Conservation (phyloP, 2,329 filamentous ascomycete species). For the Hymenoscyphus occultus region DNA sequence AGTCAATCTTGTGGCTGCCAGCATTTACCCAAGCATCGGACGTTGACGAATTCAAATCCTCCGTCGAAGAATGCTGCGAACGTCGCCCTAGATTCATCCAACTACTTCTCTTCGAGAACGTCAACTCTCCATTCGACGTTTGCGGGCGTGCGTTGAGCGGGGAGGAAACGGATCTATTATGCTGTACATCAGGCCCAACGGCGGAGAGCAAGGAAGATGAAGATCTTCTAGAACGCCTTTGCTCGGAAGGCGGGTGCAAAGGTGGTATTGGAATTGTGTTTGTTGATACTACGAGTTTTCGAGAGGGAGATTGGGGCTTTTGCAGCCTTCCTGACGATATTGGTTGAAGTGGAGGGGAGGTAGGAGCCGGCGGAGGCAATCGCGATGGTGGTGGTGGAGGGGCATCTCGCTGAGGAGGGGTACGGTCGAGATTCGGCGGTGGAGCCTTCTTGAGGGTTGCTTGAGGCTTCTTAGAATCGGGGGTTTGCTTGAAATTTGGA, state of each 20-base stretch:
- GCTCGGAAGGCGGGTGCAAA: background rate
- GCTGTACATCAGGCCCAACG: background rate
- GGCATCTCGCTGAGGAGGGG: background rate
- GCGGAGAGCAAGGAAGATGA: background rate
- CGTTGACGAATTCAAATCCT: slow-evolving; percentile 4
- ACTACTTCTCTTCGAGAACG: slow-evolving; percentile 21
- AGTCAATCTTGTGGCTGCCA: slow-evolving; percentile 51
- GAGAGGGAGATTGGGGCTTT: slow-evolving; percentile 14
- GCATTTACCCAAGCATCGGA: slow-evolving; percentile 52
- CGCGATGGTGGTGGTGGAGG: slow-evolving; percentile 3
- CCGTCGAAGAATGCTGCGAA: slow-evolving; percentile 22
- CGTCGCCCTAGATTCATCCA: slow-evolving; percentile 20
- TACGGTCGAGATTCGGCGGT: background rate
- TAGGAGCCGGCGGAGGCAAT: slow-evolving; percentile 2
- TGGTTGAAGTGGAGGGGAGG: background rate
- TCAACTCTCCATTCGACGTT: slow-evolving; percentile 17
- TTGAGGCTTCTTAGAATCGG: slow-evolving; percentile 22
- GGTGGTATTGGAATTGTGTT: background rate
- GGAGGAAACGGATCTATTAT: slow-evolving; percentile 18
- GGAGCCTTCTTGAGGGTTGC: slow-evolving; percentile 11
- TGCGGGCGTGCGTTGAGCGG: slow-evolving; percentile 15
- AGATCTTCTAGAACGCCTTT: background rate
- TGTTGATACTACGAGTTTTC: background rate
- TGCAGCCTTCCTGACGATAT: slow-evolving; percentile 6
- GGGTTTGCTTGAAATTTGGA: slow-evolving; percentile 14